These are phyloP conservation scores for Micractinium sp. DNA, from an alignment of 139 green algal genomes.

Conservation along the genomic window DNA sequence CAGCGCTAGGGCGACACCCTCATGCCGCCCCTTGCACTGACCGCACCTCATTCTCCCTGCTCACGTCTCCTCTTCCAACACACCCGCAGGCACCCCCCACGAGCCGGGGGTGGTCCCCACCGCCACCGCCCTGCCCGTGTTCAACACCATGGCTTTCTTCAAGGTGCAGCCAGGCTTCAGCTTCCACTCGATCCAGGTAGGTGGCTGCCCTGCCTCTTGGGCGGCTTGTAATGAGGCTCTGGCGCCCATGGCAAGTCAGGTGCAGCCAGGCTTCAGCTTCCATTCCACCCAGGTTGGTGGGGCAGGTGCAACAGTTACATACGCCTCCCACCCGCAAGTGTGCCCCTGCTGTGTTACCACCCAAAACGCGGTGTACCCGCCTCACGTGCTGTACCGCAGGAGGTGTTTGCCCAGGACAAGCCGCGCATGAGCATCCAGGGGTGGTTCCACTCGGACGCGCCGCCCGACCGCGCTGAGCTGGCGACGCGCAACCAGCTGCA, in stretches of 20 bases:
- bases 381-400: conserved; percentile 11
- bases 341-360: not conserved
- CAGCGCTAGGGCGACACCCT: too few relatives aligned
- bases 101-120: conserved; percentile 61
- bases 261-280: conserved; percentile 82
- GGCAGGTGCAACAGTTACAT: not conserved
- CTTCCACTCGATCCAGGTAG: conserved; percentile 81
- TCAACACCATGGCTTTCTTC: conserved; percentile 93
- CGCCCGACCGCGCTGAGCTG: conserved; percentile 56
- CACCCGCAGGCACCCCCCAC: conserved; percentile 51
- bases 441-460: conserved; percentile 80
- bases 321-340: not conserved
- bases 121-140: conserved; percentile 54
- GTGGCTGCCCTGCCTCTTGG: not conserved
- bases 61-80: too few relatives aligned
- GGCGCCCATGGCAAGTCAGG: conserved; percentile 76
- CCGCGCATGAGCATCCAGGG: conserved; percentile 73
- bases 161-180: conserved; percentile 77
- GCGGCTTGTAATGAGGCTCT: not conserved
- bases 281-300: conserved; percentile 69
- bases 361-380: not conserved
- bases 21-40: not conserved
- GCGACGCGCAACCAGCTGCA: conserved; percentile 80
- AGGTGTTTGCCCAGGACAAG: conserved; percentile 68
- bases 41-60: not conserved